Conservation (phyloP, 352 stramenopile species). For the Paralagenidium karlingii region DNA sequence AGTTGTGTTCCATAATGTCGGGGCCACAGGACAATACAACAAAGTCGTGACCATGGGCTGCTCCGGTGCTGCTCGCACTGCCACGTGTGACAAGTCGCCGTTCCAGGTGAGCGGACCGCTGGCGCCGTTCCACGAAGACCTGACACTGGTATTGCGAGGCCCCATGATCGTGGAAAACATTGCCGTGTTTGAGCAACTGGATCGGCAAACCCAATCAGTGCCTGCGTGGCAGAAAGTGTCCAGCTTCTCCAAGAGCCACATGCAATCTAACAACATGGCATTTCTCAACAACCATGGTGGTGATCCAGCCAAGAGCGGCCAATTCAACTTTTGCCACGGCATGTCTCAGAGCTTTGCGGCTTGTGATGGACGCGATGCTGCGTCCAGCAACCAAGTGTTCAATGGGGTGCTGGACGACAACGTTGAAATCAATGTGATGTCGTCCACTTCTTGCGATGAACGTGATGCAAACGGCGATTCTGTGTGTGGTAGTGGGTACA, state of each 20-base stretch:
- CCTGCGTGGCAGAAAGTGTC: constrained; percentile 14
- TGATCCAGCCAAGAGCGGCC: constrained; percentile 13
- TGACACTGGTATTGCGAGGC: constrained; percentile 23
- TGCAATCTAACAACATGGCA: constrained; percentile 19
- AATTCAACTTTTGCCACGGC: constrained; percentile 25
- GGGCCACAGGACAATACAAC: constrained; percentile 14
- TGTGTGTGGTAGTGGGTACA: constrained; percentile 5
- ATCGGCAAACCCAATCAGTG: too few species aligned
- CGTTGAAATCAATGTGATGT: constrained; percentile 35
- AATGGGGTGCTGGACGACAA: constrained; percentile 14
- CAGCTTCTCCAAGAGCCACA: constrained; percentile 12
- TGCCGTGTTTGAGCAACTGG: constrained; percentile 15
- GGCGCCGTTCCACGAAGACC: constrained; percentile 27
- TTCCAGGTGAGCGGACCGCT: constrained; percentile 15
- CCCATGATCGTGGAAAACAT: constrained; percentile 27
- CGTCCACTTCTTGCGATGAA: constrained; percentile 6
- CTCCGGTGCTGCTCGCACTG: constrained; percentile 1
- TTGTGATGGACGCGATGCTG: constrained; percentile 9
- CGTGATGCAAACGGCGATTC: constrained; percentile 4
- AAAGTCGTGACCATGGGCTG: constrained; percentile 20
- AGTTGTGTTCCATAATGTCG: too few species aligned
- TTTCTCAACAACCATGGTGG: constrained; percentile 37
- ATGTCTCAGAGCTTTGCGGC: constrained; percentile 30
- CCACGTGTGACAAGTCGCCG: constrained; percentile 13
- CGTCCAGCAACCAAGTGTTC: constrained; percentile 7